Base-by-base conservation (phyloP, 768 basidiomycete species). In the Lentinula boryana region DNA sequence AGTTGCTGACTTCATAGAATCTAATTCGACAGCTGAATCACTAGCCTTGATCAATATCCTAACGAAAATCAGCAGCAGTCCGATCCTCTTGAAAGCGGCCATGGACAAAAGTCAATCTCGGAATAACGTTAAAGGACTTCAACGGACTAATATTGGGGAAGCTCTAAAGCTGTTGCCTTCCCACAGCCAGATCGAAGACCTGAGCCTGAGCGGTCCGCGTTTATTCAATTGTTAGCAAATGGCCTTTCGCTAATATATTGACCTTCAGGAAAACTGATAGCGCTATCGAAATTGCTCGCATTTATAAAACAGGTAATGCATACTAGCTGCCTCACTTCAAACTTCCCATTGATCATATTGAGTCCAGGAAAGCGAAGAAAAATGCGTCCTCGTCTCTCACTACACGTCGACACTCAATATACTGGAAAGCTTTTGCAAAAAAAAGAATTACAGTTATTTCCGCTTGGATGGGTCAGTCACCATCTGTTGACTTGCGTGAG, bases 381-480 rank as follows among this genome's bases (percentile, higher is more conserved):
- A 99, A 82, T 90, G 93, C 66, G 89, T 98, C 36, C 74, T 99
- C 44, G 92, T 96, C 36, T 98, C 95, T n/a, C 95, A 98, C 70
- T 99, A 91, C 68, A 98, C 95, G 0, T 88, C 90, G 4, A 97
- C 95, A 1, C 84, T 99, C 57, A 91, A 98, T 68, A 84, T 99
- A 60, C 77, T 99, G 33, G 93, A 98, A 75, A 84, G 84, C 3
- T 90, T 87, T 65, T 96, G 95, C 75, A 84, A 86, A 71, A 84
- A 81, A 63, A 84, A 80, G 66, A 75, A 78, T 9, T 98, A 94
- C 70, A 86, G 87, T 0, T 92, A 84, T 68, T 84, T 88, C 63
- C 85, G 97, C 2, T 80, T 98, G 36, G 96, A 99, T 68, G 96
- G 97, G 88, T 91, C 60, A 62, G 76, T 61, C 18, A 1, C 21